Evolutionary conservation across 805 yeast species (phyloP), one percentile per base, ranked within the genome.

Genomic region (Saccharomyces jurei): DNA sequence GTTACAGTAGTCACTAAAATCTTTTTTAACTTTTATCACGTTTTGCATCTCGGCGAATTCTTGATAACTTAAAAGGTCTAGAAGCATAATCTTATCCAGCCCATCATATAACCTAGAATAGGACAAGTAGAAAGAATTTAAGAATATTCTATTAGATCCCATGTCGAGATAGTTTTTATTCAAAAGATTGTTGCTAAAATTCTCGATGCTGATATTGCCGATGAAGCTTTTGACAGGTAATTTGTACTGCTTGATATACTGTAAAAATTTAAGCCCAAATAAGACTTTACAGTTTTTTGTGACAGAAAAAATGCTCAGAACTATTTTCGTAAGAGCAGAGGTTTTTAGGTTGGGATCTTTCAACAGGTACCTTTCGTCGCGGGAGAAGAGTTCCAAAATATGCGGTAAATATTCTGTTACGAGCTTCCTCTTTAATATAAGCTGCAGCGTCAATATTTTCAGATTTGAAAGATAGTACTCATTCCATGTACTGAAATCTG

Each of bases 251-350:
- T 52, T 50, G n/a, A 65, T 52, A 29, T 68, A 68, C 50, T 68
- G 67, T 21, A 67, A 53, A 54, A 68, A 61, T 55, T 69, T 69
- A 50, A 69, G 47, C 3, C 69, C 71, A 49, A 66, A 65, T 13
- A 67, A 51, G 3, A 58, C 54, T 54, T 63, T 66, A 28, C 52
- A 57, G 6, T 51, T 51, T 2, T 67, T 60, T 31, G 60, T 41
- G 8, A 59, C 30, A 1, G 63, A 56, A 30, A 59, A 67, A 50
- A 64, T 61, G 54, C 63, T 65, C 21, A 69, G 58, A 21, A 67
- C 22, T 2, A 69, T 50, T 54, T 69, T 68, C 3, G 60, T 54
- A 4, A 66, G 26, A 3, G 65, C 55, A 21, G 61, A 64, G 0
- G 58, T 52, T 48, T 65, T 67, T 5, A 59, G 25, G 8, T 58